Conservation (phyloP, 768 basidiomycete species). For the Exidia glandulosa region DNA sequence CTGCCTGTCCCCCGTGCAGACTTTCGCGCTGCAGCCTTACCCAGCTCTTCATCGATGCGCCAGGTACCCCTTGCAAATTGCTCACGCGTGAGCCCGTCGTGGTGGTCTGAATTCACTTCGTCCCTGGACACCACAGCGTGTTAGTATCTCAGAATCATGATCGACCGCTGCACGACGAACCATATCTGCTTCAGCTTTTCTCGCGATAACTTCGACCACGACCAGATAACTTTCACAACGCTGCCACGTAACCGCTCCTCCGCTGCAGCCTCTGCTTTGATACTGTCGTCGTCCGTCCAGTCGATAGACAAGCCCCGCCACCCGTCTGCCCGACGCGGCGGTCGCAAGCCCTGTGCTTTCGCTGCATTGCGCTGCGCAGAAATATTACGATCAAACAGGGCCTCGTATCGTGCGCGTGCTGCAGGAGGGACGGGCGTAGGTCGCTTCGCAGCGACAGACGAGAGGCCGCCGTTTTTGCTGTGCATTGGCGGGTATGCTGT, state of each 20-base stretch:
- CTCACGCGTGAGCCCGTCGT: constrained; percentile 53
- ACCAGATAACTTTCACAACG: constrained; percentile 54
- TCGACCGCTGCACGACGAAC: constrained; percentile 26
- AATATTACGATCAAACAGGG: constrained; percentile 52
- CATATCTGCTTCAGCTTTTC: constrained; percentile 52
- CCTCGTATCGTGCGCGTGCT: constrained; percentile 56
- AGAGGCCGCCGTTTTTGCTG: not conserved
- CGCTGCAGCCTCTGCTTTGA: constrained; percentile 26
- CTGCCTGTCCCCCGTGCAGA: not conserved
- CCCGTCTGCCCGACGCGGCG: constrained; percentile 48
- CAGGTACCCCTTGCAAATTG: constrained; percentile 72
- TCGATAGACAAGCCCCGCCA: constrained; percentile 70
- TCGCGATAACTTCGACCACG: constrained; percentile 42
- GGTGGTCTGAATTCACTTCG: constrained; percentile 49
- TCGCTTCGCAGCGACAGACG: constrained; percentile 15
- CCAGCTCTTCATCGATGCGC: constrained; percentile 75
- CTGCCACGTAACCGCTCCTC: constrained; percentile 45
- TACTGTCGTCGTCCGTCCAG: not conserved
- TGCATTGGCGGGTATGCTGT: not conserved
- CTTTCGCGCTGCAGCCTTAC: constrained; percentile 27
- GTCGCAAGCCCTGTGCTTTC: constrained; percentile 22
- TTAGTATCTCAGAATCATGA: not conserved
- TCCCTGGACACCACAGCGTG: constrained; percentile 32
- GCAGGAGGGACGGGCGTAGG: constrained; percentile 55
- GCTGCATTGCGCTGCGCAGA: constrained; percentile 33